A percentile compares a stretch with the other conserved stretches of the same genome.
These are phyloP conservation scores for Avena insularis DNA, from an alignment of 176 grass and related monocot genomes.

Conservation along the genomic window DNA sequence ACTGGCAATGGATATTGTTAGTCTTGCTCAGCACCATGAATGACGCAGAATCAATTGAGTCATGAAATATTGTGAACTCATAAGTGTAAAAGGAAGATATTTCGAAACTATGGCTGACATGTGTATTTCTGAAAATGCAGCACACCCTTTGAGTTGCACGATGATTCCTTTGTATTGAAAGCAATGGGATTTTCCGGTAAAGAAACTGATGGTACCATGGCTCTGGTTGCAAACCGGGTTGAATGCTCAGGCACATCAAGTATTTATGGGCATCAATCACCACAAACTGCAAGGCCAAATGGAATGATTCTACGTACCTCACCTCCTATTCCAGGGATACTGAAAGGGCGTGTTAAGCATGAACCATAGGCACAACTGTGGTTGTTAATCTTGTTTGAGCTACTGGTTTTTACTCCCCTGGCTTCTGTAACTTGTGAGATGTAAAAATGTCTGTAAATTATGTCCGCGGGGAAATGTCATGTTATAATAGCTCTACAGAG, in stretches of 20 bases:
- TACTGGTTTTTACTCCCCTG: slow-evolving; percentile 35
- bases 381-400: slow-evolving; percentile 16
- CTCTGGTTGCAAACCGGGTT: slow-evolving; percentile 52
- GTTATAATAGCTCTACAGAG: slow-evolving; percentile 31
- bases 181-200: slow-evolving; percentile 86
- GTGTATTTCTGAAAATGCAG: slow-evolving; percentile 60
- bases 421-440: slow-evolving; percentile 43
- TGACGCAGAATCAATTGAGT: slow-evolving; percentile 1
- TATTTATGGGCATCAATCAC: slow-evolving; percentile 47
- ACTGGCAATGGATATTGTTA: background rate
- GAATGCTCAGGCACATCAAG: slow-evolving; percentile 64
- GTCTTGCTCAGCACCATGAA: background rate
- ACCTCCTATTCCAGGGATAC: slow-evolving; percentile 87
- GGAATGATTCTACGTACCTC: slow-evolving; percentile 47
- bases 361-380: slow-evolving; percentile 53
- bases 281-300: slow-evolving; percentile 51
- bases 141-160: slow-evolving; percentile 92
- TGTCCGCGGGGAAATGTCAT: slow-evolving; percentile 21
- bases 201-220: slow-evolving; percentile 45
- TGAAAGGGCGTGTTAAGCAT: slow-evolving; percentile 86
- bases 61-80: slow-evolving; percentile 4
- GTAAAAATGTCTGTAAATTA: slow-evolving; percentile 69
- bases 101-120: slow-evolving; percentile 34
- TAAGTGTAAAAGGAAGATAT: background rate
- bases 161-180: slow-evolving; percentile 93